These are phyloP conservation scores for Mycena pura DNA, from an alignment of 768 basidiomycete genomes.

Conservation along the genomic window DNA sequence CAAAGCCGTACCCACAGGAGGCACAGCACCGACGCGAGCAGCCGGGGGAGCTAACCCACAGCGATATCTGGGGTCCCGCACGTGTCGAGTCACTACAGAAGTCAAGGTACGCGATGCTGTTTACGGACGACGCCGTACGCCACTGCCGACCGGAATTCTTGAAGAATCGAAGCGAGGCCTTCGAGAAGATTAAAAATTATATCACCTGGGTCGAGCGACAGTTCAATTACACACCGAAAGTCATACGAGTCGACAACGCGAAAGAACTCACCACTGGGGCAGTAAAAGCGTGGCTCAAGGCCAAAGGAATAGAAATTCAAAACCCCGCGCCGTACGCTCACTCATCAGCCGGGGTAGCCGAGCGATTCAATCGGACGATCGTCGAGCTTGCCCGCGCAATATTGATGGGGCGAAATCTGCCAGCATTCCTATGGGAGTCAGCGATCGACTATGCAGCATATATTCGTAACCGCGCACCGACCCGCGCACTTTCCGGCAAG, in stretches of 20 bases:
- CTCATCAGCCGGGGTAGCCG: slow-evolving; percentile 47
- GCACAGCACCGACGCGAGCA: too few species aligned
- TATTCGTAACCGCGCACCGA: slow-evolving; percentile 24
- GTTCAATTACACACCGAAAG: background rate
- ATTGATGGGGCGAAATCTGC: slow-evolving; percentile 32
- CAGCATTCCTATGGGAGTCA: slow-evolving; percentile 29
- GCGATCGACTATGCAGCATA: slow-evolving; percentile 29
- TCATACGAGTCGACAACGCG: slow-evolving; percentile 36
- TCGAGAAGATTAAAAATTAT: slow-evolving; percentile 1
- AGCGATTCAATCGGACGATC: slow-evolving; percentile 41
- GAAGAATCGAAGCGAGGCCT: too few species aligned
- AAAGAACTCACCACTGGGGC: slow-evolving; percentile 35
- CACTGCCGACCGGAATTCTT: too few species aligned
- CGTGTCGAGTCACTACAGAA: slow-evolving; percentile 1
- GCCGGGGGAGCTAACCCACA: too few species aligned
- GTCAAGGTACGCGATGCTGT: background rate
- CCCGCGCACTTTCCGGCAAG: slow-evolving; percentile 1
- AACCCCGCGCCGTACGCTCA: slow-evolving; percentile 42
- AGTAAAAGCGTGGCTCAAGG: slow-evolving; percentile 26
- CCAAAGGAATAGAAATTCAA: slow-evolving; percentile 37
- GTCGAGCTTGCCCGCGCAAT: slow-evolving; percentile 38
- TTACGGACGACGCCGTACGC: too few species aligned
- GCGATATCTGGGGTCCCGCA: too few species aligned
- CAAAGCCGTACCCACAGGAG: too few species aligned
- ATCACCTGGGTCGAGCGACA: background rate